Percentiles rank a stretch among this genome's conserved stretches.
Conservation (phyloP, 1,139 yeast species). For the Suhomyces guaymorum region DNA sequence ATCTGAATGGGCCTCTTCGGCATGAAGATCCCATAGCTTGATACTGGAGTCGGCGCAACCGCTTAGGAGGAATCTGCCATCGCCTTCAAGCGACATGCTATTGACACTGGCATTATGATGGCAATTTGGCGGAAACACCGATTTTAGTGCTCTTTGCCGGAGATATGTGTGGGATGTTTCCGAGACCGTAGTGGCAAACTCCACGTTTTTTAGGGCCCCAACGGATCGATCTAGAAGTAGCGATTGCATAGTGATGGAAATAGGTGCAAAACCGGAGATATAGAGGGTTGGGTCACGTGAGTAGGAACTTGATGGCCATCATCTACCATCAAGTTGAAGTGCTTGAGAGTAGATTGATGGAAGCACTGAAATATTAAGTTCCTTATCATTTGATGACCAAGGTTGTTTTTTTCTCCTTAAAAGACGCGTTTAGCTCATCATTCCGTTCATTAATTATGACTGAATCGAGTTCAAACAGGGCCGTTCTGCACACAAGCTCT, state of each 20-base stretch:
- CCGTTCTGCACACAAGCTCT: slow-evolving; percentile 7
- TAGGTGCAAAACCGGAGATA: not conserved
- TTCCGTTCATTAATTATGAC: too few relatives aligned
- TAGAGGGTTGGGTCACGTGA: slow-evolving; percentile 1
- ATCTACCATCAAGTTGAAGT: too few relatives aligned
- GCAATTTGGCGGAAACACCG: slow-evolving; percentile 40
- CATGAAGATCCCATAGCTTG: slow-evolving; percentile 56
- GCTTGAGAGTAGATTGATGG: too few relatives aligned
- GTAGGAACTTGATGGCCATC: too few relatives aligned
- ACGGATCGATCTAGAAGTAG: slow-evolving; percentile 37
- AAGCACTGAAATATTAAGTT: too few relatives aligned
- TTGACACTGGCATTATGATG: slow-evolving; percentile 58
- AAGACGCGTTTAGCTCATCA: too few relatives aligned
- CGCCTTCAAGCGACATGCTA: slow-evolving; percentile 62
- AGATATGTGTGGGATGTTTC: slow-evolving; percentile 43
- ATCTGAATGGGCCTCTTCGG: slow-evolving; percentile 21
- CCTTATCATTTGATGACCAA: too few relatives aligned
- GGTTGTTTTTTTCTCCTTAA: too few relatives aligned
- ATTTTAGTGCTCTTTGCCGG: slow-evolving; percentile 24
- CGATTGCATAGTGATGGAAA: slow-evolving; percentile 33
- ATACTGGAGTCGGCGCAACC: slow-evolving; percentile 81
- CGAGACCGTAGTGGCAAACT: slow-evolving; percentile 39
- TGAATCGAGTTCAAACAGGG: too few relatives aligned
- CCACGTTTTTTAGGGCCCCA: slow-evolving; percentile 31
- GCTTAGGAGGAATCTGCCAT: slow-evolving; percentile 55